Evolutionary conservation across 805 yeast species (phyloP).

Genomic region (Yueomyces sp.): DNA sequence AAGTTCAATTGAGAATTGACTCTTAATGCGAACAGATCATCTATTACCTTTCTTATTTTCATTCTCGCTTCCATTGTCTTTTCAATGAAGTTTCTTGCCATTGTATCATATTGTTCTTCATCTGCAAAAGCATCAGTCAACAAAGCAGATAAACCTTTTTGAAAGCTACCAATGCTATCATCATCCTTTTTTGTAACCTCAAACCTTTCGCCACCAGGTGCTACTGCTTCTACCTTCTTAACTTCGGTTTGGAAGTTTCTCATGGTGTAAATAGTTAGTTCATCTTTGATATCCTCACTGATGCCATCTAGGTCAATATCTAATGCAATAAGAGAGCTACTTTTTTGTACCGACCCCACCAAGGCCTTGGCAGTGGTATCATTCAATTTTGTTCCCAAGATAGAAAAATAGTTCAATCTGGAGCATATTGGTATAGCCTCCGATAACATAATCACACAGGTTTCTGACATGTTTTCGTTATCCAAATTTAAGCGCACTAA

Average conservation of each 20-base stretch:
- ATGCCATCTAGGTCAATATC: conserved; percentile 51
- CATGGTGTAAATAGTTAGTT: conserved; percentile 66
- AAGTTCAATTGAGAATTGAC: conserved; percentile 39
- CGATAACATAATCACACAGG: conserved; percentile 48
- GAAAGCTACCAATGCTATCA: conserved; percentile 36
- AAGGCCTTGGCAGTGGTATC: conserved; percentile 51
- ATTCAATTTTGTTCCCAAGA: conserved; percentile 55
- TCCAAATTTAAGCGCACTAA: conserved; percentile 62
- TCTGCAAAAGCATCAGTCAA: conserved; percentile 28
- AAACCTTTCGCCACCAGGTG: neutral
- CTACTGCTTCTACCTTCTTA: conserved; percentile 7
- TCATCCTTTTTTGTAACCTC: conserved; percentile 19
- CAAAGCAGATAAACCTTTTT: conserved; percentile 29
- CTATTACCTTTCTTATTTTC: conserved; percentile 35
- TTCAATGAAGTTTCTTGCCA: conserved; percentile 24
- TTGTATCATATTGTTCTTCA: conserved; percentile 14
- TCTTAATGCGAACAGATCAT: conserved; percentile 47
- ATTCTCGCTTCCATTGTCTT: conserved; percentile 27
- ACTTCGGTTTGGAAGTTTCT: conserved; percentile 60
- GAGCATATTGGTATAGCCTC: conserved; percentile 65
- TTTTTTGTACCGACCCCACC: conserved; percentile 49
- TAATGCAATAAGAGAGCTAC: conserved; percentile 48
- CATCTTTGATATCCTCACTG: conserved; percentile 46
- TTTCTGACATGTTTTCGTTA: conserved; percentile 41
- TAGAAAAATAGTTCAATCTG: conserved; percentile 49